Percentiles rank a stretch among this genome's conserved stretches.
These are phyloP conservation scores for Erodium trifolium DNA, from an alignment of 441 rosid species.

Conservation along the genomic window DNA sequence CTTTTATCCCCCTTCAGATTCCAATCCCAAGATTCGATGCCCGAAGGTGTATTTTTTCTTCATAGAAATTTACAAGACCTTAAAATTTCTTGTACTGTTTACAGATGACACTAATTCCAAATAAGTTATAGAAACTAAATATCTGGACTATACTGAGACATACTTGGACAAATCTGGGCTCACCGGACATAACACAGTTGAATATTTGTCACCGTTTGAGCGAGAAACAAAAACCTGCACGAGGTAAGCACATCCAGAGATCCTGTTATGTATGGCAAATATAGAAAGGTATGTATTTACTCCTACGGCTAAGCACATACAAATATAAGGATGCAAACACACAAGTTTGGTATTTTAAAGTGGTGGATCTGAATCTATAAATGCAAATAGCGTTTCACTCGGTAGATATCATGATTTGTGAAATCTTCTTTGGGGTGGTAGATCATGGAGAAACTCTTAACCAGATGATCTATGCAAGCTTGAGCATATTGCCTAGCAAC, in stretches of 20 bases:
- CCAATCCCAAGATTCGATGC: slow-evolving; percentile 36
- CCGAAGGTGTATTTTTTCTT: slow-evolving; percentile 21
- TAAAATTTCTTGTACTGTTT: neutral
- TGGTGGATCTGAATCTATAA: too few species aligned
- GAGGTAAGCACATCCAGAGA: neutral
- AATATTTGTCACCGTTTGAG: slow-evolving; percentile 24
- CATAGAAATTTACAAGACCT: slow-evolving; percentile 9
- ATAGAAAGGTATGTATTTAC: neutral
- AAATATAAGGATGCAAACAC: too few species aligned
- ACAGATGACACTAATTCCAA: neutral
- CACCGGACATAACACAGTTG: slow-evolving; percentile 28
- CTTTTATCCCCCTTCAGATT: slow-evolving; percentile 31
- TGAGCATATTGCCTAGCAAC: slow-evolving; percentile 3
- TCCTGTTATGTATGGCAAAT: neutral
- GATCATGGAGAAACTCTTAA: neutral
- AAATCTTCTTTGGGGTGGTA: neutral
- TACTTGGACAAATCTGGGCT: slow-evolving; percentile 20
- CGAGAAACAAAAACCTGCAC: slow-evolving; percentile 32
- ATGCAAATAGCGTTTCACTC: neutral
- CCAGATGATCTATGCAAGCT: neutral
- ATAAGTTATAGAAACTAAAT: neutral
- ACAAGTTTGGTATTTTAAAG: too few species aligned
- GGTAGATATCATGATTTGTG: neutral
- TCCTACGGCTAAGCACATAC: neutral
- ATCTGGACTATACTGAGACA: slow-evolving; percentile 4